phyloP scores from a whole-genome alignment of 2,329 filamentous ascomycete species.

The Nemania bipapillata region DNA sequence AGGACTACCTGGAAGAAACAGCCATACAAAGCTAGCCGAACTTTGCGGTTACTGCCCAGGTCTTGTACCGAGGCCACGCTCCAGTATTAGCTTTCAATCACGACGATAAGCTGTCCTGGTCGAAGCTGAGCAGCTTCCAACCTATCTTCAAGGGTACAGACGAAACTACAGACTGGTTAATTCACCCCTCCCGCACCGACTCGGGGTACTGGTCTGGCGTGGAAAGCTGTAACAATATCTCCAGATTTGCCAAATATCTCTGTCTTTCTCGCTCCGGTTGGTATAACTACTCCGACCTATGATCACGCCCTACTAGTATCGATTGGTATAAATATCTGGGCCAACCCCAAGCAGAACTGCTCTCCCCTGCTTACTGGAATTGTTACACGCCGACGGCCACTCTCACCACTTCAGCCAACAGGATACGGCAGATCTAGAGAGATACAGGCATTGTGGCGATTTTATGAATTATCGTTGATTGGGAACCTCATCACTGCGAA shows the following conservation, averaged over 20 bases:
- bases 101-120: background rate
- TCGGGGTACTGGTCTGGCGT: background rate
- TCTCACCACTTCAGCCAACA: background rate
- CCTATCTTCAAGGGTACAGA: background rate
- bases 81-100: background rate
- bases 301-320: background rate
- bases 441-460: background rate
- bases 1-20: conserved; percentile 9
- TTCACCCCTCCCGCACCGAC: no score
- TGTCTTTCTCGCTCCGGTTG: background rate
- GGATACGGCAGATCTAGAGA: background rate
- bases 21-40: background rate
- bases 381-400: background rate
- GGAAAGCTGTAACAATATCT: background rate
- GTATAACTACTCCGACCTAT: background rate
- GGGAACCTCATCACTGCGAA: background rate
- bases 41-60: background rate
- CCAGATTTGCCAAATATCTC: background rate
- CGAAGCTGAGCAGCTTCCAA: conserved; percentile 4
- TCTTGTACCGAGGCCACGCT: background rate
- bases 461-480: background rate
- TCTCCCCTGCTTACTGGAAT: background rate
- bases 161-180: background rate
- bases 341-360: background rate
- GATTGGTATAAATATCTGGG: background rate